Conservation (phyloP, 2,329 filamentous ascomycete genomes). For the Tolypocladium pustulatum region DNA sequence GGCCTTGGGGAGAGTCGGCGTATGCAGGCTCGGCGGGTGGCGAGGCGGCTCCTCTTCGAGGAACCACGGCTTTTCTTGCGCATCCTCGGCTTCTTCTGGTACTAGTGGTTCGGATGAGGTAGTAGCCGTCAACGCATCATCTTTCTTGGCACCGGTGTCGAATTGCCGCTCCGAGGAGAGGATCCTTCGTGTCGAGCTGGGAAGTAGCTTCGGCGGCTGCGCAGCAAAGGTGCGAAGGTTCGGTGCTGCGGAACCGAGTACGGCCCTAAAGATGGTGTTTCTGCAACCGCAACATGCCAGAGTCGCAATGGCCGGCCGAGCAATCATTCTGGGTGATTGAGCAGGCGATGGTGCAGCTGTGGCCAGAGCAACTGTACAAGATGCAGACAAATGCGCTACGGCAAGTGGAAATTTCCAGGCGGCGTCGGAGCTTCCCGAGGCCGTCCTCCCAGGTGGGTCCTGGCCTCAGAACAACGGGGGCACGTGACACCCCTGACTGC, state of each 20-base stretch:
- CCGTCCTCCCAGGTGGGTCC: not conserved
- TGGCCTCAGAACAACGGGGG: too few species aligned
- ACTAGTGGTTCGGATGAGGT: conserved; percentile 4
- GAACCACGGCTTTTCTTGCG: conserved; percentile 65
- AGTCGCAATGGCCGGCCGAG: conserved; percentile 16
- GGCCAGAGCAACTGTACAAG: not conserved
- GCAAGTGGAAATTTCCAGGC: not conserved
- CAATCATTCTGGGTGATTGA: conserved; percentile 13
- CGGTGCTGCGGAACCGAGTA: conserved; percentile 12
- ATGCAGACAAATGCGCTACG: not conserved
- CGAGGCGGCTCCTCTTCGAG: conserved; percentile 58
- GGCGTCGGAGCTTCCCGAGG: not conserved
- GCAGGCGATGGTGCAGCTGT: not conserved
- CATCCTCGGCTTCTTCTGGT: conserved; percentile 12
- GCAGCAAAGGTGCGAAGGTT: conserved; percentile 13
- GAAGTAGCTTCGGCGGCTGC: conserved; percentile 8
- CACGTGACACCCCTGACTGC: conserved; percentile 7
- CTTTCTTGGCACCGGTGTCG: not conserved
- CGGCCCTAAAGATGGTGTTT: conserved; percentile 17
- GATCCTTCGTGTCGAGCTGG: conserved; percentile 11
- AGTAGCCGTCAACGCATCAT: conserved; percentile 8
- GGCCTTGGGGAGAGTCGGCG: conserved; percentile 37
- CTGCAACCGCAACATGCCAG: conserved; percentile 21
- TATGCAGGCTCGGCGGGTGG: conserved; percentile 37
- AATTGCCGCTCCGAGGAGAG: conserved; percentile 8